Percentiles rank a stretch among this genome's conserved stretches.
Conservation (phyloP, 2,329 filamentous ascomycete genomes). For the Talaromyces marneffei region DNA sequence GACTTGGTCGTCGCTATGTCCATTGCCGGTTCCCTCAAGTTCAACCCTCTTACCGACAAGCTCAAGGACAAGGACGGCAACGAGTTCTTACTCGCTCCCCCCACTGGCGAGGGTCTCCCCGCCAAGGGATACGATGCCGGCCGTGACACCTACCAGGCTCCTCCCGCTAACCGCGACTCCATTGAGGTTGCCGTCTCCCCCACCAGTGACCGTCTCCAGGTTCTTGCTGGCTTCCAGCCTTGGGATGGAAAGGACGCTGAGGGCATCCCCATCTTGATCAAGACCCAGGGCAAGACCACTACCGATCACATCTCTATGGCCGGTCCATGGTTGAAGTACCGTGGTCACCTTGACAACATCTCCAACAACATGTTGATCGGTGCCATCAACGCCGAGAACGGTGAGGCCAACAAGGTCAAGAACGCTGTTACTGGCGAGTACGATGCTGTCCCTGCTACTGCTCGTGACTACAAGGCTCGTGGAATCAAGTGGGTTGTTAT, state of each 20-base stretch:
- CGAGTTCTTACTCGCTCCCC: conserved; percentile 80
- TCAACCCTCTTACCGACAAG: conserved; percentile 90
- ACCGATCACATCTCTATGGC: conserved; percentile 98
- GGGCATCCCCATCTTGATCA: conserved; percentile 88
- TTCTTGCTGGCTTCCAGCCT: conserved; percentile 74
- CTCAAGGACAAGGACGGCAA: conserved; percentile 95
- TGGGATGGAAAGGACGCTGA: conserved; percentile 90
- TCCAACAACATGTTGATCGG: conserved; percentile 99
- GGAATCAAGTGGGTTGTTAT: conserved; percentile 95
- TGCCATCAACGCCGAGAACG: conserved; percentile 92
- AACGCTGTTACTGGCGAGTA: conserved; percentile 80
- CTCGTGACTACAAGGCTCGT: conserved; percentile 97
- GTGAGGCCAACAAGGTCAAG: conserved; percentile 94
- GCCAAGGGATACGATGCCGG: conserved; percentile 79
- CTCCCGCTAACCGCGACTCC: conserved; percentile 67
- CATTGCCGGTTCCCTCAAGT: conserved; percentile 76
- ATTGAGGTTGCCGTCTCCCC: conserved; percentile 81
- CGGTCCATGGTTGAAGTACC: conserved; percentile 96
- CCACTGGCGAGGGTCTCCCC: conserved; percentile 77
- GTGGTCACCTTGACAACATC: conserved; percentile 98
- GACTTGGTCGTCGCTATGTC: conserved; percentile 84
- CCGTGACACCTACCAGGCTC: conserved; percentile 91
- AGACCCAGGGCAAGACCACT: conserved; percentile 92
- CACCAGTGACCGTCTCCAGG: conserved; percentile 85
- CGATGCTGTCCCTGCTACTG: conserved; percentile 84